Evolutionary conservation across 2,329 filamentous ascomycete genomes (phyloP).

Genomic region (Clonostachys sp.): DNA sequence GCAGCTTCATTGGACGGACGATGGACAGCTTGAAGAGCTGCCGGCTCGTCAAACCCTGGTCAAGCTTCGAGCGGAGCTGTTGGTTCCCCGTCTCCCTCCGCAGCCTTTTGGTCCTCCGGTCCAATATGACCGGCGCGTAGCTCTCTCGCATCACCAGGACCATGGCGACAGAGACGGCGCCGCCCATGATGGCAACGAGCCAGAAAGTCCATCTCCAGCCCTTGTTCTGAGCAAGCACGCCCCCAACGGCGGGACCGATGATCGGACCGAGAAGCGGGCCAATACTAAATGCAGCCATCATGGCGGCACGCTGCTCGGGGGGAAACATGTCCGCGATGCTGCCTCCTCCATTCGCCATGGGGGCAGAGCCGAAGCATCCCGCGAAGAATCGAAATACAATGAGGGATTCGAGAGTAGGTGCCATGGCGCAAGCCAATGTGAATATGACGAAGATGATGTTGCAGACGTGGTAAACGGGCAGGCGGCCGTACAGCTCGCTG

Average conservation of each 20-base stretch:
- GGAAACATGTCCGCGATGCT: conserved; percentile 62
- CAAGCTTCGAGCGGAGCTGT: conserved; percentile 34
- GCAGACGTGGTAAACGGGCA: conserved; percentile 19
- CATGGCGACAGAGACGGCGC: conserved; percentile 2
- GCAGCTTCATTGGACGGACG: conserved; percentile 58
- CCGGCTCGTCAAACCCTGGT: conserved; percentile 8
- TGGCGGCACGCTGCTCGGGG: conserved; percentile 53
- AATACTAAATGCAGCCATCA: conserved; percentile 61
- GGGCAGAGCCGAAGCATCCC: conserved; percentile 55
- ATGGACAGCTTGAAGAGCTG: conserved; percentile 46
- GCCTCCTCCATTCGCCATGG: conserved; percentile 63
- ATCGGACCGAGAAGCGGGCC: conserved; percentile 55
- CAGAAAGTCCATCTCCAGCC: conserved; percentile 46
- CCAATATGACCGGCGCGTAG: conserved; percentile 54
- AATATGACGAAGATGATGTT: conserved; percentile 58
- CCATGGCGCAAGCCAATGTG: conserved; percentile 30
- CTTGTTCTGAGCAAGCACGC: conserved; percentile 28
- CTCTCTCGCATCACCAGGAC: conserved; percentile 44
- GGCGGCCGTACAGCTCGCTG: conserved; percentile 56
- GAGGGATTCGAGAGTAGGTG: conserved; percentile 59
- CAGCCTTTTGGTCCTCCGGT: conserved; percentile 50
- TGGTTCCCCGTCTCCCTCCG: conserved; percentile 45
- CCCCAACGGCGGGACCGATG: conserved; percentile 42
- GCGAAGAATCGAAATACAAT: conserved; percentile 59
- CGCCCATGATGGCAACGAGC: conserved; percentile 19